Base-by-base conservation (phyloP, 345 rosid genomes). In the Odontarrhena argentea region DNA sequence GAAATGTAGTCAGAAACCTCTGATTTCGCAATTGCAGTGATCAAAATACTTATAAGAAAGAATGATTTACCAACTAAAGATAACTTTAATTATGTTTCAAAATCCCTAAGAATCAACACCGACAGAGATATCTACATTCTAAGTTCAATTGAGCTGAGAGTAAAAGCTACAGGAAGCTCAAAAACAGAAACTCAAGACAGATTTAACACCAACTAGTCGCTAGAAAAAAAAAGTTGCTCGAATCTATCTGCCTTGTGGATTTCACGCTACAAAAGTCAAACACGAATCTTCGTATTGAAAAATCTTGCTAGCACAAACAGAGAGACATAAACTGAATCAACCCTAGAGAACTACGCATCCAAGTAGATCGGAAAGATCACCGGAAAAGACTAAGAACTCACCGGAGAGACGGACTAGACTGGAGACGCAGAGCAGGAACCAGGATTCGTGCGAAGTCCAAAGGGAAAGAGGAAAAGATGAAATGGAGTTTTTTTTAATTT, bases 241-340 rank as follows among this genome's bases (percentile, higher is more conserved):
- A 74, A 48, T 67, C 60, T 40, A 2, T 67, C 37, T 28, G 63
- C 6, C 24, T 37, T 47, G 73, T 52, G 10, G 64, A 55, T 59
- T 44, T 5, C 41, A 74, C 63, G 73, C 74, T 46, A 55, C 3
- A 47, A 68, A 74, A 74, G 78, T 68, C 78, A 74, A 68, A 74
- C 65, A 46, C 65, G 59, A 68, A 66, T 58, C 69, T 46, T 30
- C 14, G 45, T 45, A 50, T 24, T 6, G 11, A 46, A 57, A 30
- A 55, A 36, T 51, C 15, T 35, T 25, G 35, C 30, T 5, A 47
- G 11, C 48, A 45, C 12, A 36, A 9, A 3, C 9, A 30, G 25
- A 61, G 12, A 35, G 5, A 9, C 46, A 47, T 40, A 13, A 60
- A 49, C 69, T 22, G 5, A 55, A 67, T 61, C 6, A 55, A 13